A percentile compares a stretch with the other conserved stretches of the same genome.
phyloP scores from a whole-genome alignment of 176 grass and related monocot species.

The Alopecurus myosuroides region DNA sequence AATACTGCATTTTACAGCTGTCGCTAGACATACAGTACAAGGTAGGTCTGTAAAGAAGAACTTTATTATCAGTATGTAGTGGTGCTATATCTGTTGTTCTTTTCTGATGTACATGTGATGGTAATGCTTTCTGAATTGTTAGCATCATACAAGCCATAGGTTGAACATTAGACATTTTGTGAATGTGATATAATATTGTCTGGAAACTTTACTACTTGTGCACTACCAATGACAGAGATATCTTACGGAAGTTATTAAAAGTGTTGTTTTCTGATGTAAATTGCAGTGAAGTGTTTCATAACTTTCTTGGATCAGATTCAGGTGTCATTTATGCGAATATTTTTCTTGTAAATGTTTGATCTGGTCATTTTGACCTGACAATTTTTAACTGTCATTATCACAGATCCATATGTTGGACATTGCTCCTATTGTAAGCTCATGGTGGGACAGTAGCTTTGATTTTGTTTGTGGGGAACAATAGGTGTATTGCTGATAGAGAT shows the following conservation, averaged over 20 bases:
- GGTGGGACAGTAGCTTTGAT: neutral
- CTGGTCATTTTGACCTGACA: neutral
- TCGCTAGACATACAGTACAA: conserved; percentile 8
- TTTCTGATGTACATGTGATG: neutral
- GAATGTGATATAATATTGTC: neutral
- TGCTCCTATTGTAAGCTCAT: neutral
- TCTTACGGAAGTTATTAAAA: neutral
- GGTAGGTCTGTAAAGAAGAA: conserved; percentile 10
- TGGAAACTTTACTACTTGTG: neutral
- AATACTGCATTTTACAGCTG: conserved; percentile 49
- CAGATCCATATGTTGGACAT: neutral
- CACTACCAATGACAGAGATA: neutral
- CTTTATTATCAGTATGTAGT: neutral
- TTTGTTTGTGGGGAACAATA: neutral
- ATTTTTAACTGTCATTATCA: neutral
- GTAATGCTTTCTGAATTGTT: neutral
- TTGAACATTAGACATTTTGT: neutral
- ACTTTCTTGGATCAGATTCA: neutral
- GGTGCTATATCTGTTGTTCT: conserved; percentile 6
- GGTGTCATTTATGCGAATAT: neutral
- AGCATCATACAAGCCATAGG: neutral
- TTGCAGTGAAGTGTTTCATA: neutral
- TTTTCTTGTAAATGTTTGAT: neutral
- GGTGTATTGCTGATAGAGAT: neutral
- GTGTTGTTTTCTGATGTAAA: neutral